Evolutionary conservation across 305 asterid genomes (phyloP).

Genomic region (Fraxinus floribunda): DNA sequence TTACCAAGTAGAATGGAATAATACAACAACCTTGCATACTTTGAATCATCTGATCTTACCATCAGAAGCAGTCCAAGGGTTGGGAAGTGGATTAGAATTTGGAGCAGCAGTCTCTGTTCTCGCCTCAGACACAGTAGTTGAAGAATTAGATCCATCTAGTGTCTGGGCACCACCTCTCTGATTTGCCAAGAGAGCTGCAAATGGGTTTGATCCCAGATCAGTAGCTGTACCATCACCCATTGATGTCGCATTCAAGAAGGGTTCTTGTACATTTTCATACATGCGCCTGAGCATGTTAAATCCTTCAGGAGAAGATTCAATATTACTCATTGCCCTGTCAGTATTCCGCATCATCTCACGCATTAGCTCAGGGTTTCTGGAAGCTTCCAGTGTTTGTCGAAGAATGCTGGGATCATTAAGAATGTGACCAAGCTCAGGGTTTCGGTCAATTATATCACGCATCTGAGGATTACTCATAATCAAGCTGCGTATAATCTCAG

Average conservation of each 20-base stretch:
- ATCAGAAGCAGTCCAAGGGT: constrained; percentile 56
- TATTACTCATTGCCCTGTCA: constrained; percentile 81
- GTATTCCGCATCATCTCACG: constrained; percentile 86
- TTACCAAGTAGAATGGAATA: background rate
- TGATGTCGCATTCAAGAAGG: constrained; percentile 63
- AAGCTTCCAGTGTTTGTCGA: constrained; percentile 64
- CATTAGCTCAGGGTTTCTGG: constrained; percentile 75
- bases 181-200: constrained; percentile 61
- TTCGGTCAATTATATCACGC: constrained; percentile 74
- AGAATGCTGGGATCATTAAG: constrained; percentile 71
- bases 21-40: constrained; percentile 9
- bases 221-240: constrained; percentile 40
- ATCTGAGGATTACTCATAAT: constrained; percentile 77
- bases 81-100: constrained; percentile 69
- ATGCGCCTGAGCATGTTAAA: constrained; percentile 82
- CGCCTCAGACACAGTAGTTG: constrained; percentile 48
- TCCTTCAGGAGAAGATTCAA: constrained; percentile 87
- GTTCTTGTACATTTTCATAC: constrained; percentile 83
- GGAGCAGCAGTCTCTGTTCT: constrained; percentile 49
- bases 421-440: constrained; percentile 73
- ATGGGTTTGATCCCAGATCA: constrained; percentile 57
- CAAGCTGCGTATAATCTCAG: constrained; percentile 66
- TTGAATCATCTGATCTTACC: constrained; percentile 36
- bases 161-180: constrained; percentile 48
- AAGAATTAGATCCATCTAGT: constrained; percentile 38